Base-by-base conservation (phyloP, 305 asterid species). In the Petunia hybrid region DNA sequence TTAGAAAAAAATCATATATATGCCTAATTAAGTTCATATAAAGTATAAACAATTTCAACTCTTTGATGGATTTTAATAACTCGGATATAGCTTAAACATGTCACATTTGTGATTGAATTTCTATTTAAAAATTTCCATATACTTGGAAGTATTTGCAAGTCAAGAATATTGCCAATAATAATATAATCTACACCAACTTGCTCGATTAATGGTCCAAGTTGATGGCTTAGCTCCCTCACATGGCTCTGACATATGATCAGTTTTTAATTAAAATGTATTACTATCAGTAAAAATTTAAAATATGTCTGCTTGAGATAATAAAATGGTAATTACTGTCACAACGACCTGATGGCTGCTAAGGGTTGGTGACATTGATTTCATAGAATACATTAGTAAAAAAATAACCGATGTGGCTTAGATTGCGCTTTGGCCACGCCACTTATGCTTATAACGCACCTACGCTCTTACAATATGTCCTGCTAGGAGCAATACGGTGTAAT, bases 91-190 rank as follows among this genome's bases (percentile, higher is more conserved):
- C 12, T 59, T 61, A 13, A 61, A 3, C 75, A n/a, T 14, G 3
- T 40, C 73, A 66, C 1, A n/a, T n/a, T n/a, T n/a, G 4, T 2
- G 57, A 10, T 43, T 6, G 1, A 43, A 41, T 4, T 42, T 42
- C 7, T n/a, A 2, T 12, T 4, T 43, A 1, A 2, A 0, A 2
- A 0, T 45, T 69, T 22, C 0, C 51, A n/a, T 16, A 5, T 56
- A 80, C 13, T 78, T 38, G 13, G 38, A 62, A 65, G 35, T 60
- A 79, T 79, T 35, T 42, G 45, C 38, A 36, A 9, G 42, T 35
- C 6, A 35, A 35, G 4, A 63, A 39, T 22, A 22, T 53, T 53
- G 57, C 5, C 5, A 5, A 53, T 53, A 53, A 53, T 53, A n/a
- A 53, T 53, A 0, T 53, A 53, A 13, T 3, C 36, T 67, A 41